A percentile compares a stretch with the other conserved stretches of the same genome.
These are phyloP conservation scores for Heliosperma pusillum DNA, from an alignment of 148 eudicot species.

Conservation along the genomic window DNA sequence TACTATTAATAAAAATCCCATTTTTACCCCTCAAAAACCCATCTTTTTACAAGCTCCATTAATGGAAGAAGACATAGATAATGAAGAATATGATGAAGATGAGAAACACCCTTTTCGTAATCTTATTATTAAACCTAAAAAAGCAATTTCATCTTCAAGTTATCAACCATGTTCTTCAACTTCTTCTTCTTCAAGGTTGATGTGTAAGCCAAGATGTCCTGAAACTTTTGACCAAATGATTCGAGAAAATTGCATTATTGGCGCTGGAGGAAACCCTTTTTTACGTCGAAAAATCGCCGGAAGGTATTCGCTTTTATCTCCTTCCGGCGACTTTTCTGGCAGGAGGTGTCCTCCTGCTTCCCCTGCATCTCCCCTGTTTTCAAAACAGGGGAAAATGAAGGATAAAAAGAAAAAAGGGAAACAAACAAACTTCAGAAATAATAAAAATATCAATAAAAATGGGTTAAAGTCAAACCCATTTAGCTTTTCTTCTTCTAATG, in stretches of 20 bases:
- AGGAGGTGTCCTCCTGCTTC: constrained; percentile 47
- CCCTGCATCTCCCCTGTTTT: constrained; percentile 38
- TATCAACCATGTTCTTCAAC: neutral
- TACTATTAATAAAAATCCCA: constrained; percentile 17
- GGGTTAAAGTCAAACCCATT: constrained; percentile 17
- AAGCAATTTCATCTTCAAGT: constrained; percentile 2
- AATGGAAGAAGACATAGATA: neutral
- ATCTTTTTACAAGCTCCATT: constrained; percentile 26
- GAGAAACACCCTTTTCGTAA: constrained; percentile 1
- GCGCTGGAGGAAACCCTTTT: constrained; percentile 15
- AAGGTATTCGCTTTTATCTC: constrained; percentile 20
- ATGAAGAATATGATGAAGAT: neutral
- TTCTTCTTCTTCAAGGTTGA: constrained; percentile 28
- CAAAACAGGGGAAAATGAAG: constrained; percentile 22
- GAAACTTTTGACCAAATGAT: constrained; percentile 35
- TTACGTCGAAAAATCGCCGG: constrained; percentile 37
- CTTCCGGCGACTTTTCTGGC: constrained; percentile 20
- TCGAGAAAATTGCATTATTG: constrained; percentile 24
- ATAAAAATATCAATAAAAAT: constrained; percentile 11
- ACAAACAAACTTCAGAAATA: neutral
- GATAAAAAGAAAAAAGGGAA: constrained; percentile 18
- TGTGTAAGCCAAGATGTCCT: constrained; percentile 40
- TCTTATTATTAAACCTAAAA: constrained; percentile 19
- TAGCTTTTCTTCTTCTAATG: constrained; percentile 23
- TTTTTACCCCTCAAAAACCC: constrained; percentile 30